A percentile compares a stretch with the other conserved stretches of the same genome.
phyloP scores from a whole-genome alignment of 2,329 filamentous ascomycete genomes.

The Torrubiella hemipterigena region DNA sequence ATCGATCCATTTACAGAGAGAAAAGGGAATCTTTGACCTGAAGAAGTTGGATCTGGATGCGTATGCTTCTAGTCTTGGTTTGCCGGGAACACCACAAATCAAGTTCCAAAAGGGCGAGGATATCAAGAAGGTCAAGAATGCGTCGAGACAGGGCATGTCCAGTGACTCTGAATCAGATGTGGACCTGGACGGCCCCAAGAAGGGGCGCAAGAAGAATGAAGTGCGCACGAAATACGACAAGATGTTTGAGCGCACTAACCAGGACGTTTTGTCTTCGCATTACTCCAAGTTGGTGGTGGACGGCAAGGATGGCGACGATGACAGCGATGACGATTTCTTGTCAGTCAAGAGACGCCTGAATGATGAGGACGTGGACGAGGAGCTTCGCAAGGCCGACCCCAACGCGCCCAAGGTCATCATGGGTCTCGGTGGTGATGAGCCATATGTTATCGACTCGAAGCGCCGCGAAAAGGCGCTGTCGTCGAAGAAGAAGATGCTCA shows the following conservation, averaged over 20 bases:
- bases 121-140: conserved; percentile 78
- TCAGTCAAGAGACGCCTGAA: conserved; percentile 79
- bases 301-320: conserved; percentile 35
- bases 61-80: conserved; percentile 72
- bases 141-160: conserved; percentile 54
- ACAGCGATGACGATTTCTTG: conserved; percentile 71
- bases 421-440: conserved; percentile 56
- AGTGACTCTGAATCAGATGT: conserved; percentile 47
- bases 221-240: conserved; percentile 92
- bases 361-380: conserved; percentile 50
- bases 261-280: conserved; percentile 88
- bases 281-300: conserved; percentile 74
- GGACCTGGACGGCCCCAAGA: conserved; percentile 35
- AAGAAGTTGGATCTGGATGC: conserved; percentile 74
- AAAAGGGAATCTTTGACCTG: conserved; percentile 84
- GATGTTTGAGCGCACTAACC: conserved; percentile 96
- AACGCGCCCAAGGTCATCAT: conserved; percentile 46
- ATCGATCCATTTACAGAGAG: conserved; percentile 76
- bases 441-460: conserved; percentile 83
- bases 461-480: conserved; percentile 89
- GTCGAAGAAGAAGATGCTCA: conserved; percentile 87
- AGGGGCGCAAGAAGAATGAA: conserved; percentile 34
- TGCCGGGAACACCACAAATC: conserved; percentile 85
- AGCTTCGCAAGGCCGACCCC: conserved; percentile 29
- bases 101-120: conserved; percentile 88